Conservation (phyloP, 1,139 yeast species). For the Taiozyma sp. region DNA sequence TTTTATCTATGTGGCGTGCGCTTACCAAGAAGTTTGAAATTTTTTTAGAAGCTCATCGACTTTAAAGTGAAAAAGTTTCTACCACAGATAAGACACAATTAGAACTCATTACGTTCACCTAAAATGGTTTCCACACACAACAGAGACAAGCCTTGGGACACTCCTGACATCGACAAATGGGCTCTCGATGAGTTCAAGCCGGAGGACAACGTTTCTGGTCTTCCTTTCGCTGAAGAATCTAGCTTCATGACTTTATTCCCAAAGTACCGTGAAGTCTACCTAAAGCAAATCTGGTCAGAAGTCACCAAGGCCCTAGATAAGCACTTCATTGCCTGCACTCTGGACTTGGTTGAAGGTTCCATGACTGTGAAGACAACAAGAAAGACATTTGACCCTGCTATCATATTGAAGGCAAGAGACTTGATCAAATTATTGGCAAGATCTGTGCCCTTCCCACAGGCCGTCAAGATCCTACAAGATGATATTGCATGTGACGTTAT, state of each 20-base stretch:
- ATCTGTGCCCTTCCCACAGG: conserved; percentile 97
- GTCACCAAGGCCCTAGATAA: conserved; percentile 75
- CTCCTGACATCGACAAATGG: conserved; percentile 96
- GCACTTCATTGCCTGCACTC: conserved; percentile 70
- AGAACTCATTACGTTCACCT: background rate
- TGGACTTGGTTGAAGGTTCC: conserved; percentile 92
- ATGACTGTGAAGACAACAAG: conserved; percentile 96
- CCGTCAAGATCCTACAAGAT: conserved; percentile 83
- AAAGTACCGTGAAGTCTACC: conserved; percentile 88
- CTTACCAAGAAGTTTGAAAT: background rate
- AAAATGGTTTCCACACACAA: conserved; percentile 88
- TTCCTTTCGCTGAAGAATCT: conserved; percentile 88
- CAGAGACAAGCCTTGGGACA: conserved; percentile 97
- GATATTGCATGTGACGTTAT: conserved; percentile 95
- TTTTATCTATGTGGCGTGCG: background rate
- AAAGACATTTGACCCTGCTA: conserved; percentile 93
- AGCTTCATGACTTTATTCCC: conserved; percentile 95
- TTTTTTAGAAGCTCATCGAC: background rate
- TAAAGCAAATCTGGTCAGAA: conserved; percentile 90
- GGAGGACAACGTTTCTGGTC: conserved; percentile 82
- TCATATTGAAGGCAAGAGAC: conserved; percentile 90
- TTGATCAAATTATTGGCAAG: conserved; percentile 89
- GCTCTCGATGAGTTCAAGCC: conserved; percentile 80
- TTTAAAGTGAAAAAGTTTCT: conserved; percentile 3
- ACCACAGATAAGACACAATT: background rate